Evolutionary conservation across 176 grass and related monocot species (phyloP).

Genomic region (Tuctoria greenei): DNA sequence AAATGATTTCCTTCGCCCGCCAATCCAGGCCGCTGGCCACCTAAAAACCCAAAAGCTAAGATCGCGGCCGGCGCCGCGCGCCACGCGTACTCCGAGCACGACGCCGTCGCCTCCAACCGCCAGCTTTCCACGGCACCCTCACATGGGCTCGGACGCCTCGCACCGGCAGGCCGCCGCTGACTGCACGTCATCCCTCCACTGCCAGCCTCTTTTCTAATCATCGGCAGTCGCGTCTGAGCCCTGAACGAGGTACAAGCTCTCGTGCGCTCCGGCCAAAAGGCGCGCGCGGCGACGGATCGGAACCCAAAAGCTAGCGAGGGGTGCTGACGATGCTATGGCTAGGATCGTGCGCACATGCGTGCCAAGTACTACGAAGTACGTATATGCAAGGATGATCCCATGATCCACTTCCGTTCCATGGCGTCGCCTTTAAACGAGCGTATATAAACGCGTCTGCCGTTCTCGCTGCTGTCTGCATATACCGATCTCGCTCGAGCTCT

Average conservation of each 20-base stretch:
- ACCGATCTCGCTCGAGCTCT: neutral
- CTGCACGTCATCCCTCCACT: slow-evolving; percentile 40
- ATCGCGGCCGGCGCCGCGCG: neutral
- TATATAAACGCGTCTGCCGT: slow-evolving; percentile 23
- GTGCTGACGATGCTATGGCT: slow-evolving; percentile 14
- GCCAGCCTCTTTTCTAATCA: slow-evolving; percentile 25
- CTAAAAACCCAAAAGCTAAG: slow-evolving; percentile 32
- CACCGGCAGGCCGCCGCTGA: slow-evolving; percentile 28
- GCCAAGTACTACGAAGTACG: no score
- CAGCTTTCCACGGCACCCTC: no score
- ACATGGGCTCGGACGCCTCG: slow-evolving; percentile 54
- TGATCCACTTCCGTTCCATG: neutral
- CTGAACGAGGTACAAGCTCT: neutral
- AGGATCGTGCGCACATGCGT: slow-evolving; percentile 31
- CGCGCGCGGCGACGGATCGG: neutral
- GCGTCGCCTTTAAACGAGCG: neutral
- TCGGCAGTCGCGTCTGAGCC: neutral
- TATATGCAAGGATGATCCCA: slow-evolving; percentile 10
- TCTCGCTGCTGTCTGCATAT: slow-evolving; percentile 23
- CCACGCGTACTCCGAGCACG: slow-evolving; percentile 28
- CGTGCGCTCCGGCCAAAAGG: slow-evolving; percentile 14
- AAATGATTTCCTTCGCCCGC: neutral
- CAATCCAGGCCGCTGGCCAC: no score
- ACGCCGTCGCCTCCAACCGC: slow-evolving; percentile 29
- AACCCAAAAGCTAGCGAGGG: slow-evolving; percentile 18